A percentile compares a stretch with the other conserved stretches of the same genome.
These are phyloP conservation scores for Wallacemonas rigidus DNA, from an alignment of 208 protist species.

Conservation along the genomic window DNA sequence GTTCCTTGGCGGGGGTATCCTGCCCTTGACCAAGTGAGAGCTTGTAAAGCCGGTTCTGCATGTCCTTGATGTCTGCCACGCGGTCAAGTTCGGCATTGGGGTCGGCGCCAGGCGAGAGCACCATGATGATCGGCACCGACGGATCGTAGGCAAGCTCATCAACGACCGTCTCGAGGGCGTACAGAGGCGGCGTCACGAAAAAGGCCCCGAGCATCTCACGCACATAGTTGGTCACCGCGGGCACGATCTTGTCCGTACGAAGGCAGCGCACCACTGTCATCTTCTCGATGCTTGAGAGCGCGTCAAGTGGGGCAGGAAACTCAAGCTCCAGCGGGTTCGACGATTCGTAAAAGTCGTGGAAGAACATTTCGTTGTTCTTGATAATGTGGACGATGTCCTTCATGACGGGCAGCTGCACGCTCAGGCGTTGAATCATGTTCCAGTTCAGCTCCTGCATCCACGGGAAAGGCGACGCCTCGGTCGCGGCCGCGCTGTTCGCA, in stretches of 20 bases:
- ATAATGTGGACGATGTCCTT: constrained; percentile 52
- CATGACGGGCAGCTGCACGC: constrained; percentile 68
- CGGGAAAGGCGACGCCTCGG: constrained; percentile 47
- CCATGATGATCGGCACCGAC: constrained; percentile 95
- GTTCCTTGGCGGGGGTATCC: constrained; percentile 86
- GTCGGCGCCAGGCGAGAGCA: constrained; percentile 97
- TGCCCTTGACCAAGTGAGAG: constrained; percentile 97
- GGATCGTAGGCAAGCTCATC: constrained; percentile 88
- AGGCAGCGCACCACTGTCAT: constrained; percentile 94
- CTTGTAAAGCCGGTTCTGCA: constrained; percentile 85
- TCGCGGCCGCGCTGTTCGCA: constrained; percentile 17
- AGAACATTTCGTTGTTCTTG: constrained; percentile 60
- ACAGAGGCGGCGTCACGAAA: constrained; percentile 94
- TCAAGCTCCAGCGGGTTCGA: constrained; percentile 74
- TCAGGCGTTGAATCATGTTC: constrained; percentile 78
- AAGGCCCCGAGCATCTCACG: constrained; percentile 68
- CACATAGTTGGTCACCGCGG: constrained; percentile 94
- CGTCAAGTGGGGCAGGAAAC: constrained; percentile 65
- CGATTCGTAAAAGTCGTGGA: constrained; percentile 86
- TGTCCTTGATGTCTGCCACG: constrained; percentile 92
- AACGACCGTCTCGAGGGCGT: constrained; percentile 92
- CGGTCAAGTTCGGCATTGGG: constrained; percentile 94
- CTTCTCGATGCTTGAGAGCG: constrained; percentile 81
- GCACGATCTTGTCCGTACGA: constrained; percentile 95
- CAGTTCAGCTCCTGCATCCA: constrained; percentile 93